These are phyloP conservation scores for Cladorrhinum sp. DNA, from an alignment of 2,329 filamentous ascomycete species.

Conservation along the genomic window DNA sequence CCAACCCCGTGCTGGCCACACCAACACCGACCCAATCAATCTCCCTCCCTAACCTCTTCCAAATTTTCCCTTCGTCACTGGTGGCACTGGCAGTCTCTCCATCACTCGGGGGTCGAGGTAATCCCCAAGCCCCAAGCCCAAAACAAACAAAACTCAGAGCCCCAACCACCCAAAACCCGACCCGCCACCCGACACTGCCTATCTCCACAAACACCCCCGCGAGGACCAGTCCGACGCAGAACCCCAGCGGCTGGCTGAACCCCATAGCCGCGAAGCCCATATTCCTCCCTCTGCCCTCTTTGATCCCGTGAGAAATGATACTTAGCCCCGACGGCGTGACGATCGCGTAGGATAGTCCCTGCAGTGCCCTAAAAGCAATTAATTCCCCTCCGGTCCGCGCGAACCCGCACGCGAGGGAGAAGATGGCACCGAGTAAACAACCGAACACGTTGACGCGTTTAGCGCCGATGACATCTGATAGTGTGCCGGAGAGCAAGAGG, in stretches of 20 bases:
- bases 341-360: conserved; percentile 39
- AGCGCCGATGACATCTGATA: conserved; percentile 39
- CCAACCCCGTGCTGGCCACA: conserved; percentile 46
- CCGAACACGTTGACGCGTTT: conserved; percentile 35
- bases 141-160: conserved; percentile 26
- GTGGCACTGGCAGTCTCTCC: neutral
- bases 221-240: conserved; percentile 48
- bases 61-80: neutral
- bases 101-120: too few relatives aligned
- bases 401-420: conserved; percentile 33
- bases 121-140: conserved; percentile 18
- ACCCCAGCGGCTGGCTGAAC: conserved; percentile 46
- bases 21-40: conserved; percentile 55
- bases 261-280: conserved; percentile 44
- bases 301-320: conserved; percentile 34
- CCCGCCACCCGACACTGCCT: conserved; percentile 47
- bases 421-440: conserved; percentile 30
- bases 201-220: conserved; percentile 45
- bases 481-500: conserved; percentile 38
- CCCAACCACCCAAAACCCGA: conserved; percentile 43
- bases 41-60: conserved; percentile 32
- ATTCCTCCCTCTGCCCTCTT: conserved; percentile 35
- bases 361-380: conserved; percentile 38
- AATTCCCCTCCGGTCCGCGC: conserved; percentile 33
- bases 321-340: conserved; percentile 37